phyloP scores from a whole-genome alignment of 148 eudicot genomes.

The Fagopyrum esculentum region DNA sequence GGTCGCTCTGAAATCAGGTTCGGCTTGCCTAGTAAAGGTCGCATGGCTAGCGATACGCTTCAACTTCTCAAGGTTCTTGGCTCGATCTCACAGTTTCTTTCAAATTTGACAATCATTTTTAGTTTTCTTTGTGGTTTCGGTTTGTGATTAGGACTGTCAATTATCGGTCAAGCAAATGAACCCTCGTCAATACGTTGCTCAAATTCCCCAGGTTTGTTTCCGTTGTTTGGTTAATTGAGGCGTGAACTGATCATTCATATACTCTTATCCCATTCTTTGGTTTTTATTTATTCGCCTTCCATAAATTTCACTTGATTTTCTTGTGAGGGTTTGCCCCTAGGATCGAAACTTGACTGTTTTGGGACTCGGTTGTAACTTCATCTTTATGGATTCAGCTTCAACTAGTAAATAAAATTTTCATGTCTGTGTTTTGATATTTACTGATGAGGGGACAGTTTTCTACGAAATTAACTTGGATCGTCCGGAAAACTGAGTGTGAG shows the following conservation, averaged over 20 bases:
- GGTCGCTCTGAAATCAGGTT: constrained; percentile 57
- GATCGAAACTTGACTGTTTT: neutral
- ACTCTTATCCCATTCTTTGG: neutral
- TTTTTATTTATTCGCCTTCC: neutral
- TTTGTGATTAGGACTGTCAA: constrained; percentile 64
- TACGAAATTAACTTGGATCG: no score
- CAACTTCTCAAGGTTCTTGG: constrained; percentile 68
- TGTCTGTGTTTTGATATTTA: no score
- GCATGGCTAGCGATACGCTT: constrained; percentile 70
- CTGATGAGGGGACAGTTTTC: no score
- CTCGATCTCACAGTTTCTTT: neutral
- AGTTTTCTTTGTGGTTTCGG: neutral
- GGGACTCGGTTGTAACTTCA: no score
- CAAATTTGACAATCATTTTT: no score
- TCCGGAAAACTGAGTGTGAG: neutral
- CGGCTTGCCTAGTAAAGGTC: constrained; percentile 97
- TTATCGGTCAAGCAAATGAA: constrained; percentile 79
- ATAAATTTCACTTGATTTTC: neutral
- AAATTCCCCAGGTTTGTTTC: constrained; percentile 79
- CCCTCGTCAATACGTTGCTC: constrained; percentile 93
- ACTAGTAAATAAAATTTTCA: no score
- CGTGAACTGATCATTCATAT: neutral
- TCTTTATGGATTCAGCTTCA: no score
- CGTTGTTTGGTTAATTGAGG: neutral
- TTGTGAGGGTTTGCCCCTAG: neutral